Conservation (phyloP, 75 land plant genomes). For the Sequoiadendron giganteum region DNA sequence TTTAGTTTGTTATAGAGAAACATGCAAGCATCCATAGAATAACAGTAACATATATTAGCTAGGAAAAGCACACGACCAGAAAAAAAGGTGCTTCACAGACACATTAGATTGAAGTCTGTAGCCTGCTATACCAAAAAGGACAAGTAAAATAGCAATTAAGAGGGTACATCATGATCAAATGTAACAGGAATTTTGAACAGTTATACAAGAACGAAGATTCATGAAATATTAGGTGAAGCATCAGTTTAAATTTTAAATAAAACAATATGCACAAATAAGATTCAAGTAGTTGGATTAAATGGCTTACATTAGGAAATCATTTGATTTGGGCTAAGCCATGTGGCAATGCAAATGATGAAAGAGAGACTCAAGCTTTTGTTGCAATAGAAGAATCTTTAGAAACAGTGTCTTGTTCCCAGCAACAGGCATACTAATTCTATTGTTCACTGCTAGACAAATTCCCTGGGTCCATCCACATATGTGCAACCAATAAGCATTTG, state of each 20-base stretch:
- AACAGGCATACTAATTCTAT: neutral
- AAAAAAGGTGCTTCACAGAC: neutral
- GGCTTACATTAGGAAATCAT: neutral
- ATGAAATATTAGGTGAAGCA: neutral
- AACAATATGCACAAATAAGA: neutral
- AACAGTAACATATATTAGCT: neutral
- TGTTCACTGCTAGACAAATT: slow-evolving; percentile 1
- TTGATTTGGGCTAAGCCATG: neutral
- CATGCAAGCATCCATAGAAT: neutral
- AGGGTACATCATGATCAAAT: neutral
- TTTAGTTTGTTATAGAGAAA: neutral
- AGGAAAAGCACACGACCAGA: neutral
- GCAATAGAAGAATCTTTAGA: neutral
- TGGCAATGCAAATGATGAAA: neutral
- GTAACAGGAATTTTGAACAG: neutral
- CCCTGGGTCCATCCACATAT: neutral
- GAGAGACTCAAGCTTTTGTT: neutral
- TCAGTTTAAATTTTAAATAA: neutral
- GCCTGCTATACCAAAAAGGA: neutral
- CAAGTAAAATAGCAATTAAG: neutral
- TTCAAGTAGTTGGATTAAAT: neutral
- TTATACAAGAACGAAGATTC: neutral
- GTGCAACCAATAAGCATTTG: neutral
- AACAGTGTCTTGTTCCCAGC: neutral
- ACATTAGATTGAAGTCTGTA: neutral